A percentile compares a stretch with the other conserved stretches of the same genome.
Evolutionary conservation across 192 early-diverging fungal species (phyloP).

Genomic region (Gonapodya sp.): DNA sequence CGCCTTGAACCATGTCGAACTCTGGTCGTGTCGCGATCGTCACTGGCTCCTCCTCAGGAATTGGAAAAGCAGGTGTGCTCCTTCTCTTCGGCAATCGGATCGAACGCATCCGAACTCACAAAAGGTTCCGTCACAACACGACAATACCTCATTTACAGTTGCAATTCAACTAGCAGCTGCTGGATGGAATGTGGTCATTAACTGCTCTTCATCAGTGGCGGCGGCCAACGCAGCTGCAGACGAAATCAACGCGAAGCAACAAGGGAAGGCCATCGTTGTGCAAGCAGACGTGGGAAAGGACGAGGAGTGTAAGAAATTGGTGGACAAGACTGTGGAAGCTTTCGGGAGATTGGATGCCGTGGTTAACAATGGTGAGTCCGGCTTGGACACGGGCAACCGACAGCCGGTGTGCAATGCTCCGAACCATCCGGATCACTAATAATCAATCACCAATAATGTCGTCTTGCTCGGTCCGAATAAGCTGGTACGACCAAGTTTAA

Average conservation of each 20-base stretch:
- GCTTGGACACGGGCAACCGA: too few species aligned
- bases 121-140: not conserved
- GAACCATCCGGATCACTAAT: too few species aligned
- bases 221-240: not conserved
- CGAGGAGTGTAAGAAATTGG: slow-evolving; percentile 9
- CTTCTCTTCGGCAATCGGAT: too few species aligned
- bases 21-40: not conserved
- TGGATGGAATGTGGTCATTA: not conserved
- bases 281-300: not conserved
- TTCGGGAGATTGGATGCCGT: not conserved
- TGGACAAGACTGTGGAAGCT: not conserved
- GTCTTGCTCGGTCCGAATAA: not conserved
- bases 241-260: not conserved
- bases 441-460: too few species aligned
- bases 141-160: not conserved
- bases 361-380: not conserved
- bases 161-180: not conserved
- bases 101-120: too few species aligned
- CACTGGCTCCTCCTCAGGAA: slow-evolving; percentile 1
- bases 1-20: too few species aligned
- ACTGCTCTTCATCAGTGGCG: slow-evolving; percentile 4
- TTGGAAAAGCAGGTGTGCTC: not conserved
- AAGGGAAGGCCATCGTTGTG: not conserved
- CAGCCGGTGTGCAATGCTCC: too few species aligned
- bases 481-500: slow-evolving; percentile 8